Evolutionary conservation across 2,329 filamentous ascomycete species (phyloP).

Genomic region (Atkinsonella texensis): DNA sequence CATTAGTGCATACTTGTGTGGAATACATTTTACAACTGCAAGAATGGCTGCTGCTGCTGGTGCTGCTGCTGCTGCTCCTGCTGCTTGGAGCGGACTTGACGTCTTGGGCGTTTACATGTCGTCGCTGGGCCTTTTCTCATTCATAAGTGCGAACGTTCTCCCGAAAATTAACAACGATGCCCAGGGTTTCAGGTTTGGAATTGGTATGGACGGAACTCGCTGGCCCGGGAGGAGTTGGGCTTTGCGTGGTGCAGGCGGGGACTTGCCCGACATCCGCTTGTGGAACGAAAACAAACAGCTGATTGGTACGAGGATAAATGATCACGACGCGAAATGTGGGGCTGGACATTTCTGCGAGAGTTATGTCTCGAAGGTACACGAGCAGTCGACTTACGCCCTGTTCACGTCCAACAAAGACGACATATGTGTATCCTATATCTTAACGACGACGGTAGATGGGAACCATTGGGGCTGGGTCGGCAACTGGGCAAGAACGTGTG

Average conservation of each 20-base stretch:
- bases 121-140: not conserved
- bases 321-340: not conserved
- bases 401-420: not conserved
- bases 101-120: not conserved
- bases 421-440: not conserved
- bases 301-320: not conserved
- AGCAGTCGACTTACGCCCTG: not conserved
- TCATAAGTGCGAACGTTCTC: not conserved
- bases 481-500: not conserved
- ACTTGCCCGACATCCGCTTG: not conserved
- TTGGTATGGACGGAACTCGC: not conserved
- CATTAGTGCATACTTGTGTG: too few species aligned
- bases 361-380: rapidly evolving
- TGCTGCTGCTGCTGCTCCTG: too few species aligned
- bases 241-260: not conserved
- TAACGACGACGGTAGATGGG: not conserved
- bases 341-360: not conserved
- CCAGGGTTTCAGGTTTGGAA: too few species aligned
- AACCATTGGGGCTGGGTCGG: not conserved
- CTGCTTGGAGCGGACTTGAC: too few species aligned
- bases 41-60: too few species aligned
- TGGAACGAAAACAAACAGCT: not conserved
- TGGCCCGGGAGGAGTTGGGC: too few species aligned
- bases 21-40: too few species aligned
- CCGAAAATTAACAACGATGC: too few species aligned